A percentile compares a stretch with the other conserved stretches of the same genome.
Conservation (phyloP, 2,329 filamentous ascomycete genomes). For the Myrmaecium sp. region DNA sequence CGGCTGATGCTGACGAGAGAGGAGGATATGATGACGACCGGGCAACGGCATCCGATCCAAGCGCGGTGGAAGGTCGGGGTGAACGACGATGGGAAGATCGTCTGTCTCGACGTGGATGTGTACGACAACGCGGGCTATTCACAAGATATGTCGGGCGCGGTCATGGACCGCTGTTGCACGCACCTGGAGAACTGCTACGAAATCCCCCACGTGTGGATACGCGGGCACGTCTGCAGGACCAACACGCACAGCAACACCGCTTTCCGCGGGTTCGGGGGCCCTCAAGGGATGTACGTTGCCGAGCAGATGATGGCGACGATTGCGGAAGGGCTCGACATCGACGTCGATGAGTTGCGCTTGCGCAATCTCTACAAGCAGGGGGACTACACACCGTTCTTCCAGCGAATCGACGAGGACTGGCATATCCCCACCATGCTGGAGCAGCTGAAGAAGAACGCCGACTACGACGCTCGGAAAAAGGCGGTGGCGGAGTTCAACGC, state of each 20-base stretch:
- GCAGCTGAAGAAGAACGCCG: constrained; percentile 58
- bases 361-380: constrained; percentile 70
- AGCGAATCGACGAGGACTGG: constrained; percentile 65
- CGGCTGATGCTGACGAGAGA: constrained; percentile 90
- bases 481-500: constrained; percentile 64
- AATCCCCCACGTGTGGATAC: constrained; percentile 70
- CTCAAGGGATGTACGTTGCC: constrained; percentile 84
- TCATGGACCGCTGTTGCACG: constrained; percentile 68
- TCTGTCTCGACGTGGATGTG: constrained; percentile 73
- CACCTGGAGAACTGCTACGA: constrained; percentile 81
- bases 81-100: constrained; percentile 78
- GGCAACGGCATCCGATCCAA: constrained; percentile 83
- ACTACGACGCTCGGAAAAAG: constrained; percentile 52
- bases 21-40: constrained; percentile 82
- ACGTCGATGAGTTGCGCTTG: constrained; percentile 60
- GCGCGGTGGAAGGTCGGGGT: constrained; percentile 82
- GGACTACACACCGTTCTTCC: constrained; percentile 79
- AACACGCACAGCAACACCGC: constrained; percentile 96
- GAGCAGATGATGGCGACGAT: constrained; percentile 80
- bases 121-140: constrained; percentile 81
- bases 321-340: constrained; percentile 71
- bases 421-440: constrained; percentile 84
- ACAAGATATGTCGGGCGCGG: constrained; percentile 52
- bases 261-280: constrained; percentile 87
- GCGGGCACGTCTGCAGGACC: constrained; percentile 73